Evolutionary conservation across 768 basidiomycete genomes (phyloP).

Genomic region (Imleria badia): DNA sequence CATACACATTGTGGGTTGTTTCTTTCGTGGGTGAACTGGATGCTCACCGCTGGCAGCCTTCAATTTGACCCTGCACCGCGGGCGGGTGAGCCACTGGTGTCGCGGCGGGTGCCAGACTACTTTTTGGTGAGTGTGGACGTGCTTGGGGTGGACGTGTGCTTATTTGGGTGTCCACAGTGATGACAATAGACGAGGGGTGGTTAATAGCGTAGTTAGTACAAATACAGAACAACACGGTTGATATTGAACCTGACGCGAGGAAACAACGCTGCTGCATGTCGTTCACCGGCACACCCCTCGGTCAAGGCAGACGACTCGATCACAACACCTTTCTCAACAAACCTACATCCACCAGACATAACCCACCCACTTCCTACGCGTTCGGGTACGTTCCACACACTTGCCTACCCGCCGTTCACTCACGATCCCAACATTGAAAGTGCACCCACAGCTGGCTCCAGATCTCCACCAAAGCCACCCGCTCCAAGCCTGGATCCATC

Average conservation of each 20-base stretch:
- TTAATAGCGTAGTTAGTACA: slow-evolving; percentile 24
- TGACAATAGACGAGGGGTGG: slow-evolving; percentile 4
- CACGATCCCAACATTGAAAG: slow-evolving; percentile 33
- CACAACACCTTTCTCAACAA: slow-evolving; percentile 76
- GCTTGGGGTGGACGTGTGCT: slow-evolving; percentile 22
- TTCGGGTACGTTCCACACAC: slow-evolving; percentile 54
- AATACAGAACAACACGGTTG: slow-evolving; percentile 29
- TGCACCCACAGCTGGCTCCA: slow-evolving; percentile 53
- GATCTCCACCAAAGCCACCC: slow-evolving; percentile 57
- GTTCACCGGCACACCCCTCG: slow-evolving; percentile 80
- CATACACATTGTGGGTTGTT: slow-evolving; percentile 78
- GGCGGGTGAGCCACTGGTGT: slow-evolving; percentile 97
- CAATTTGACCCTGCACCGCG: slow-evolving; percentile 99
- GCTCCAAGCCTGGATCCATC: slow-evolving; percentile 39
- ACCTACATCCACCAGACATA: slow-evolving; percentile 30
- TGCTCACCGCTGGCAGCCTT: slow-evolving; percentile 60
- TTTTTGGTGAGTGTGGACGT: slow-evolving; percentile 73
- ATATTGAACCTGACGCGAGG: slow-evolving; percentile 12
- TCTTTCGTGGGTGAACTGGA: slow-evolving; percentile 2
- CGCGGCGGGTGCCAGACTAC: slow-evolving; percentile 91
- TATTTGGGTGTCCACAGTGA: slow-evolving; percentile 19
- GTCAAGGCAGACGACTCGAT: slow-evolving; percentile 86
- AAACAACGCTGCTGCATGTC: slow-evolving; percentile 57
- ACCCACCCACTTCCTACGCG: slow-evolving; percentile 63
- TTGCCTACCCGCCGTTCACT: slow-evolving; percentile 14